phyloP scores from a whole-genome alignment of 2,329 filamentous ascomycete genomes.

The Neofusicoccum parvum region DNA sequence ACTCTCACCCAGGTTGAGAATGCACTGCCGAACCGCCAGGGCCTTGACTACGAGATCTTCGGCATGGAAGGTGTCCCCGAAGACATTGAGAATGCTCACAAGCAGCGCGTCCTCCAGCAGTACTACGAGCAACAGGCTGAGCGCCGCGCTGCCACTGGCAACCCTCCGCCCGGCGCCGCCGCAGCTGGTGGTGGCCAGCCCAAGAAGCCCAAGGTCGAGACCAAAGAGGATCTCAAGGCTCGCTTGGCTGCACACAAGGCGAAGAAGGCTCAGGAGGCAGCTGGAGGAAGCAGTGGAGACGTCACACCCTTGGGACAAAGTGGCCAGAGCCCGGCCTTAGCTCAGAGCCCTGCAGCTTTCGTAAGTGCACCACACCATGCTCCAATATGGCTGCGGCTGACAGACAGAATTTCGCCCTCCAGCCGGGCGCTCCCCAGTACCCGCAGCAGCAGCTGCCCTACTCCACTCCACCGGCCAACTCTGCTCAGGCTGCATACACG shows the following conservation, averaged over 20 bases:
- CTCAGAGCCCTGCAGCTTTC: slow-evolving; percentile 57
- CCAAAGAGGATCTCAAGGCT: slow-evolving; percentile 75
- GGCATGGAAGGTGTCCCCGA: slow-evolving; percentile 96
- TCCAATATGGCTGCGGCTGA: background rate
- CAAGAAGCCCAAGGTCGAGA: slow-evolving; percentile 69
- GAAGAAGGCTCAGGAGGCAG: slow-evolving; percentile 63
- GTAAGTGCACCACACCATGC: slow-evolving; percentile 51
- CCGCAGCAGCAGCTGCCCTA: slow-evolving; percentile 19
- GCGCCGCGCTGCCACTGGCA: slow-evolving; percentile 78
- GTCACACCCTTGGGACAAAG: slow-evolving; percentile 53
- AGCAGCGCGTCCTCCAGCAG: slow-evolving; percentile 80
- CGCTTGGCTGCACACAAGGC: slow-evolving; percentile 77
- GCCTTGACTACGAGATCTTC: slow-evolving; percentile 92
- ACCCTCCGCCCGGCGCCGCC: slow-evolving; percentile 63
- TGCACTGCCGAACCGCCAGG: slow-evolving; percentile 81
- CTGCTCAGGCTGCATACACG: slow-evolving; percentile 31
- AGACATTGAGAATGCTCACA: slow-evolving; percentile 79
- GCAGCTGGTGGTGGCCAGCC: slow-evolving; percentile 51
- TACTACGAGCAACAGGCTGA: slow-evolving; percentile 86
- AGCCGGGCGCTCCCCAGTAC: slow-evolving; percentile 20
- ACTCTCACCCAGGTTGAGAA: slow-evolving; percentile 86
- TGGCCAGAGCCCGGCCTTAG: slow-evolving; percentile 54
- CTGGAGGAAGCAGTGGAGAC: slow-evolving; percentile 43
- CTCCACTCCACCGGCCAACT: slow-evolving; percentile 42
- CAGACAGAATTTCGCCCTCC: background rate